Percentiles rank a stretch among this genome's conserved stretches.
Evolutionary conservation across 169 alveolate species (phyloP).

Genomic region (Amoebophrya sp.): DNA sequence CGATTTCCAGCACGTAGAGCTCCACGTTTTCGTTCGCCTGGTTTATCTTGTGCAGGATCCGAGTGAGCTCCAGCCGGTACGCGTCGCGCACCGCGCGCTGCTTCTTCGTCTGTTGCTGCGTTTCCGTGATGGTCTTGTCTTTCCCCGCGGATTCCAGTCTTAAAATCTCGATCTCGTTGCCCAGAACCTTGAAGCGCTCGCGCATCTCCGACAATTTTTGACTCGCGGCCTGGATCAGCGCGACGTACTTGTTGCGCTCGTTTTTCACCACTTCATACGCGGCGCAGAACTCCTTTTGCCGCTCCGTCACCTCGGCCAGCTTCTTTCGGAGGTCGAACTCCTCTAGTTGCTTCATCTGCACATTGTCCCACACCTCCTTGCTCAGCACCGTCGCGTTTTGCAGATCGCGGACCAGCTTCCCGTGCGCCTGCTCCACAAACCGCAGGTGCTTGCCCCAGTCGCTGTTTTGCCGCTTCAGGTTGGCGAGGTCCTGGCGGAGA

Average conservation of each 20-base stretch:
- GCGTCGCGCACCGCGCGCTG: conserved; percentile 31
- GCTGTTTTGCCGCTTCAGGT: not conserved
- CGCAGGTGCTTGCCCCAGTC: conserved; percentile 16
- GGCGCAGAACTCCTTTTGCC: conserved; percentile 38
- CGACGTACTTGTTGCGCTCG: conserved; percentile 76
- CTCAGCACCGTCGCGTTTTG: not conserved
- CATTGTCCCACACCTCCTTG: not conserved
- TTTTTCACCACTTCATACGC: conserved; percentile 70
- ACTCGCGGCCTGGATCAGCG: conserved; percentile 63
- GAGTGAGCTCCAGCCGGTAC: not conserved
- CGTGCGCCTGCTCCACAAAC: not conserved
- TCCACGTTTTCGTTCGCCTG: conserved; percentile 49
- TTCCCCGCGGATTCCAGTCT: conserved; percentile 71
- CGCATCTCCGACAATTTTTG: conserved; percentile 76
- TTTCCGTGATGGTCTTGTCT: conserved; percentile 63
- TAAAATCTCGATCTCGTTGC: conserved; percentile 75
- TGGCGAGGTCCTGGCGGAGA: not conserved
- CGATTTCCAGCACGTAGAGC: conserved; percentile 70
- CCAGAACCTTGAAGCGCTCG: conserved; percentile 70
- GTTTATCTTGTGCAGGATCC: not conserved
- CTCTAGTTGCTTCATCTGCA: not conserved
- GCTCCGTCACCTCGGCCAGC: not conserved
- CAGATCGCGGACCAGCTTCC: not conserved
- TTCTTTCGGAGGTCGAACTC: conserved; percentile 6
- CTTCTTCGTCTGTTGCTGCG: conserved; percentile 51